Evolutionary conservation across 805 yeast genomes (phyloP).

Genomic region (Komagataella phaffii): DNA sequence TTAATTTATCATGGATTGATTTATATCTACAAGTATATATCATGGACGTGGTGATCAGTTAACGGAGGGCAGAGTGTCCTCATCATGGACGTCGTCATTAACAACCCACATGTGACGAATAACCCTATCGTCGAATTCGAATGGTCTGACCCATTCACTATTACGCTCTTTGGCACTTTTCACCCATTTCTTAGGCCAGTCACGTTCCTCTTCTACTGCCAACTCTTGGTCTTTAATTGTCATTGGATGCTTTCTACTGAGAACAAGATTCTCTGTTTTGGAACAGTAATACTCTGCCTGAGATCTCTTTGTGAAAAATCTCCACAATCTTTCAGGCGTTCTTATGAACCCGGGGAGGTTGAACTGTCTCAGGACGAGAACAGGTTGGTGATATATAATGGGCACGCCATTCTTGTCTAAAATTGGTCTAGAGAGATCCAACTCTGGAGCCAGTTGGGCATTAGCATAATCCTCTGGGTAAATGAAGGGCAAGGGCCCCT

Average conservation of each 20-base stretch:
- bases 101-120: constrained; percentile 36
- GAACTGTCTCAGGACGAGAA: constrained; percentile 63
- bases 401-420: constrained; percentile 29
- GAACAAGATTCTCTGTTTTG: constrained; percentile 37
- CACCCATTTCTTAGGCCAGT: constrained; percentile 86
- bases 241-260: constrained; percentile 43
- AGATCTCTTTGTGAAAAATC: constrained; percentile 66
- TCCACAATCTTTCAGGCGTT: constrained; percentile 61
- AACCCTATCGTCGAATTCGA: constrained; percentile 59
- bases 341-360: constrained; percentile 68
- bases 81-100: not conserved
- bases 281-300: constrained; percentile 54
- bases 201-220: constrained; percentile 54
- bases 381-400: constrained; percentile 61
- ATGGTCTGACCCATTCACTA: constrained; percentile 82
- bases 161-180: constrained; percentile 54
- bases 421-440: constrained; percentile 21
- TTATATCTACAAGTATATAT: not conserved
- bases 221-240: constrained; percentile 24
- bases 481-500: constrained; percentile 53
- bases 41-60: not conserved
- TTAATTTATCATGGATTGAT: not conserved
- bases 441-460: constrained; percentile 47
- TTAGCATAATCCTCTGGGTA: constrained; percentile 39
- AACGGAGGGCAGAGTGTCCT: not conserved